Evolutionary conservation across 2,329 filamentous ascomycete genomes (phyloP).

Genomic region (Ceratocystiopsis sp.): DNA sequence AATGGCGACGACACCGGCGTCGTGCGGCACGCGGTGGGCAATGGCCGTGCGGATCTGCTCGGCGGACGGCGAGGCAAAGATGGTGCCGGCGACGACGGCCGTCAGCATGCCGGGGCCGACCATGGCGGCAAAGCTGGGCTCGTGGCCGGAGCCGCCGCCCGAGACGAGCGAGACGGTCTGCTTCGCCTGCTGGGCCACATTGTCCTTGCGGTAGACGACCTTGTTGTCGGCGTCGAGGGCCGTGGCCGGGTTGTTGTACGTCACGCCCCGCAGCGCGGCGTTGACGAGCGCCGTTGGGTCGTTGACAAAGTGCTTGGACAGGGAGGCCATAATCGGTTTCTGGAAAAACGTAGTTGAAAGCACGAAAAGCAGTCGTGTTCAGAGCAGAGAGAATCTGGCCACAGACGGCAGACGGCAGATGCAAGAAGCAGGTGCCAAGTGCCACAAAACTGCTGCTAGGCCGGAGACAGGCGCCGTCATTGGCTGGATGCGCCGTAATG

Average conservation of each 20-base stretch:
- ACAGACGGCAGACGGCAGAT: no score
- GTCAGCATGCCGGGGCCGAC: conserved; percentile 68
- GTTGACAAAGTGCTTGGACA: conserved; percentile 75
- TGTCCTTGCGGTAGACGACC: conserved; percentile 58
- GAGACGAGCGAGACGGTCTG: conserved; percentile 64
- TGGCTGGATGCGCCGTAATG: no score
- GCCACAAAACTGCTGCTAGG: no score
- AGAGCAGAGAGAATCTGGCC: no score
- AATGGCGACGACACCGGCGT: conserved; percentile 59
- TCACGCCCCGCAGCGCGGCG: conserved; percentile 58
- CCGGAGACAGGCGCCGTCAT: no score
- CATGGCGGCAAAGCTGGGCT: conserved; percentile 73
- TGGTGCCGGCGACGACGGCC: conserved; percentile 70
- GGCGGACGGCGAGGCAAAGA: conserved; percentile 58
- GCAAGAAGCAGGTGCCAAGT: no score
- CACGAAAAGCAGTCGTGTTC: no score
- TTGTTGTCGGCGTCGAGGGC: conserved; percentile 68
- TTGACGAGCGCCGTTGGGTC: conserved; percentile 65
- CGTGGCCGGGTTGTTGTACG: conserved; percentile 68
- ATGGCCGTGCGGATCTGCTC: conserved; percentile 70
- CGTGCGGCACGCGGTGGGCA: conserved; percentile 45
- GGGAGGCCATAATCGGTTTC: conserved; percentile 15
- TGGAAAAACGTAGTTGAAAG: no score
- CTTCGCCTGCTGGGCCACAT: conserved; percentile 19
- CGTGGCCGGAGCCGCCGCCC: conserved; percentile 79